Base-by-base conservation (phyloP, 1,284 basidiomycete species). In the Porogramme epimiltina region DNA sequence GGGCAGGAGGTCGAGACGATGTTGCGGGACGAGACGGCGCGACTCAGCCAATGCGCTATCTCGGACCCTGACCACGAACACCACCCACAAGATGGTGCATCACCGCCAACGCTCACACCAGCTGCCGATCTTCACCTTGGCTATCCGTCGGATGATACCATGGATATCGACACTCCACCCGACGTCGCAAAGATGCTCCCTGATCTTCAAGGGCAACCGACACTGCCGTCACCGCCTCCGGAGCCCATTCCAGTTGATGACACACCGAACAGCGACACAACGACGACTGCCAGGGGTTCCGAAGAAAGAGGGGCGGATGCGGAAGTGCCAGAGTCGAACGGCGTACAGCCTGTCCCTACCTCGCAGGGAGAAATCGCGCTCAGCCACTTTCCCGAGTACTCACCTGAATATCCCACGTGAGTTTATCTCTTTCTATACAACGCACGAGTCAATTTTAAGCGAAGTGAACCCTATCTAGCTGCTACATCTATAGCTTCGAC, bases 401-500 rank as follows among this genome's bases (percentile, higher is more conserved):
- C 34, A 16, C 24, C 42, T 2, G 37, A 51, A 24, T 28, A 25
- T 19, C 52, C 42, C 1, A 26, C 28, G 57, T 59, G 37, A 54
- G 57, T 53, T 3, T 5, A n/a, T 20, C 1, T 2, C 33, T 11
- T 24, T n/a, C 18, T n/a, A n/a, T n/a, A 10, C 25, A 19, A n/a
- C 4, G 24, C 3, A 13, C 6, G 40, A n/a, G 16, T 20, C 18
- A n/a, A 31, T 31, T 31, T 6, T 31, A 8, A n/a, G n/a, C n/a
- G n/a, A n/a, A n/a, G 8, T 31, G 28, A 31, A 6, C 6, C 28
- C 8, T 13, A 6, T 52, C 13, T 57, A 93, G 91, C 43, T 85
- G 91, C 3, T 84, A 81, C 60, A 87, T 97, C 38, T 84, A 94
- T 64, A 91, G 85, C 0, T 81, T 98, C 47, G 96, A 99, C 67